Base-by-base conservation (phyloP, 306 rosid genomes). In the Vigna reflexopilosa region DNA sequence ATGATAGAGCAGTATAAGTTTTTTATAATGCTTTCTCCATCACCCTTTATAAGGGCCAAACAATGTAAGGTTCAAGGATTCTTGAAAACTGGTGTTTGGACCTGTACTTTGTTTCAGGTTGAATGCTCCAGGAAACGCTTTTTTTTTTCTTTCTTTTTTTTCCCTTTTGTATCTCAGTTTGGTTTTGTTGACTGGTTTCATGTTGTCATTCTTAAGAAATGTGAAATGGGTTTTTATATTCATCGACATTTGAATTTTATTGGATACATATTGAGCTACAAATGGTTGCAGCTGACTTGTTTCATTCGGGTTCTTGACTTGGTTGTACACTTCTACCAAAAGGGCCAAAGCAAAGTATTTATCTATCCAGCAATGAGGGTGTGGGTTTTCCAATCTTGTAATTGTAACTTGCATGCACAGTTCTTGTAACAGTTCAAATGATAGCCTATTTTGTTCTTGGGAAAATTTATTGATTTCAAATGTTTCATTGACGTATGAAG, bases 401-500 rank as follows among this genome's bases (percentile, higher is more conserved):
- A n/a, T 17, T 62, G 48, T 19, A 42, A 52, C 58, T 30, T 57
- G 64, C 40, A n/a, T 59, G 78, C 68, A 73, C 36, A 44, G 22
- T 67, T 67, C 58, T 7, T 42, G 73, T 24, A 26, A 16, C n/a
- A 13, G 22, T 8, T 59, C 30, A 48, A 17, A 34, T 73, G 58
- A 45, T 16, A 61, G 47, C 15, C 17, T 44, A 32, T 59, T 69
- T 11, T 77, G 58, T 32, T 67, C 0, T 40, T 11, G 77, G 73
- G 58, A 24, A 32, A 68, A 63, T 1, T 15, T 62, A 14, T 22
- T 67, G 62, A 79, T 61, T 56, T 57, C 57, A 72, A 67, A 38
- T 58, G 49, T 75, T 22, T 47, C 36, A 9, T 64, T 65, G 57
- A 17, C n/a, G 57, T 61, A 61, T 85, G 73, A 72, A 94, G 98